Base-by-base conservation (phyloP, 192 early-diverging fungal species). In the Dissophora ornata region DNA sequence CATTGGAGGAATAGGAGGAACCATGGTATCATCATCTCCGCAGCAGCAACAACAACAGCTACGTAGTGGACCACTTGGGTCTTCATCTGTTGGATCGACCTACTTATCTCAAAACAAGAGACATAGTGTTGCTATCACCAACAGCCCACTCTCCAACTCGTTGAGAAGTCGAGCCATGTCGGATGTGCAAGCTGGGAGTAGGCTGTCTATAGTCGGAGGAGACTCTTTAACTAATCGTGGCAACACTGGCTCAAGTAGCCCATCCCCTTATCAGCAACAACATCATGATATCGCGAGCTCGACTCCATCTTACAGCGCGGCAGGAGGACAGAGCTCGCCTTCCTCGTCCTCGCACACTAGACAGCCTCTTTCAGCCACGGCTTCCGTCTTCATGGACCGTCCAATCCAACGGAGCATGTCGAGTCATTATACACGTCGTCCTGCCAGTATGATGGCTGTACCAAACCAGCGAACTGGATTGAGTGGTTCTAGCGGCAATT, bases 321-420 rank as follows among this genome's bases (percentile, higher is more conserved):
- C 16, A 9, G 62, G 62, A 47, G 44, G 40, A 57, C 38, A 57
- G 28, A 19, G 22, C 18, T 57, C 45, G 18, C 22, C 9, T 38
- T 38, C 33, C n/a, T 32, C 46, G 4, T 49, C 54, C 21, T 24
- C 44, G 13, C 12, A 38, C 45, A 33, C 34, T 2, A 16, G 22
- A 29, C 25, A 13, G 18, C 57, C 60, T 21, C 36, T 61, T 0
- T 50, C 69, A 2, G 29, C 60, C 19, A 40, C 56, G 6, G 15
- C 46, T 0, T 61, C 71, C 19, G 62, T 42, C 1, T 54, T 65
- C 26, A 53, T 63, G 40, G 71, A 67, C 28, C 55, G 71, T 9
- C 71, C 71, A 13, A 47, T 67, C 22, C 57, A 61, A 29, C 46
- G 63, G 12, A 59, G 71, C 33, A 40, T 22, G 24, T 75, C 63